Base-by-base conservation (phyloP, 768 basidiomycete species). In the Amanita phalloides region DNA sequence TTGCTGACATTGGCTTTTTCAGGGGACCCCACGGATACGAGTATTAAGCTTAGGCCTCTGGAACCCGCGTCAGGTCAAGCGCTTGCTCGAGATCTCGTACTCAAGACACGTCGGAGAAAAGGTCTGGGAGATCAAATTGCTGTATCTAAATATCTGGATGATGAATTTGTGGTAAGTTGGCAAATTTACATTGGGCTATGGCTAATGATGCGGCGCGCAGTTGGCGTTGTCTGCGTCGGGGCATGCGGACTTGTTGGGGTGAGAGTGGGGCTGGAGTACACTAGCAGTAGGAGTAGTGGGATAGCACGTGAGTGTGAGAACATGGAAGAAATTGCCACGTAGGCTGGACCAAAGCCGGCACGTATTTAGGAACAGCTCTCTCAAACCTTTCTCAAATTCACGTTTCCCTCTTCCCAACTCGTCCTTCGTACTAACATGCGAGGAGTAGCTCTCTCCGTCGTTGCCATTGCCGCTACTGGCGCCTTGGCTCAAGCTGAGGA, bases 1-100 rank as follows among this genome's bases (percentile, higher is more conserved):
- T 20, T 28, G 41, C 21, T 51, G 42, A 51, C 20, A 23, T 25
- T 45, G 13, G 4, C 7, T 23, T 45, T 45, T 53, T 42, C 60
- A 88, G 94, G 96, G 66, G 96, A 99, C 72, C 96, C 96, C 48
- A 94, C 90, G 64, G 96, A 99, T 73, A 91, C 92, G 58, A 88
- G 83, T 60, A 97, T 99, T 69, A 90, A 95, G 69, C 82, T 97
- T 51, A 80, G 94, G 54, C 96, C 96, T 50, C 72, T 99, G 53
- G 96, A 99, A 65, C 96, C 96, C 47, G 96, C 95, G 33, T 92
- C 93, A 42, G 95, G 96, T 9, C 94, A 98, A 64, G 86, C 90
- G 25, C 74, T 98, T 39, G 94, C 95, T 43, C 71, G 95, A 56
- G 95, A 99, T 69, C 76, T 99, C 39, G 93, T 97, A 42, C 73